phyloP scores from a whole-genome alignment of 192 early-diverging fungal species.

The Phycomyces blakesleeanus region DNA sequence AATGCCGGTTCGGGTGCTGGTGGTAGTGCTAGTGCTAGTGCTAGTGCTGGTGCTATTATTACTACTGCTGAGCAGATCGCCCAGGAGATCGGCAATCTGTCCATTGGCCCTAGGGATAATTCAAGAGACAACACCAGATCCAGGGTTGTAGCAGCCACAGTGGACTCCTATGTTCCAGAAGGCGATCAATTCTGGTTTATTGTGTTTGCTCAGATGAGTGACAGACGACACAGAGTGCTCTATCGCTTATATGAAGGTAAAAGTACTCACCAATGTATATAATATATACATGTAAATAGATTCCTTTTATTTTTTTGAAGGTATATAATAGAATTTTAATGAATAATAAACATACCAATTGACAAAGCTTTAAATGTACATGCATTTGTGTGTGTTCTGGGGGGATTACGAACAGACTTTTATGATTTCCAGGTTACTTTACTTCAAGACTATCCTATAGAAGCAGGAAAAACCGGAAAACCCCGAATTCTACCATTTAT shows the following conservation, averaged over 20 bases:
- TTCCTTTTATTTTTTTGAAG: too few relatives aligned
- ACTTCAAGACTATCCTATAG: conserved; percentile 53
- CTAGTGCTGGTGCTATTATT: too few relatives aligned
- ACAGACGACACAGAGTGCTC: conserved; percentile 56
- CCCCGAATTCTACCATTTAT: conserved; percentile 52
- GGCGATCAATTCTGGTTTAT: conserved; percentile 72
- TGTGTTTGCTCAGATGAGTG: conserved; percentile 49
- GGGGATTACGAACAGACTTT: too few relatives aligned
- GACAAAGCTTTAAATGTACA: not conserved
- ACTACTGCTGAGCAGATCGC: too few relatives aligned
- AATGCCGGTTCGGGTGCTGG: too few relatives aligned
- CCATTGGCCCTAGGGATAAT: not conserved
- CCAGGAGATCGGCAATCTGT: not conserved
- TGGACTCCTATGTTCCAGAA: conserved; percentile 64
- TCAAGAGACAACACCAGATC: conserved; percentile 15
- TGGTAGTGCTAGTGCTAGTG: too few relatives aligned
- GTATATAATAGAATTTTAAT: too few relatives aligned
- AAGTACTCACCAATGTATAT: too few relatives aligned
- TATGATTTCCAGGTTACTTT: conserved; percentile 62
- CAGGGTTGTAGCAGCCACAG: conserved; percentile 44
- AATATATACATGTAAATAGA: too few relatives aligned
- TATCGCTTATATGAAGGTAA: conserved; percentile 66
- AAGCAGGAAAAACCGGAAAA: conserved; percentile 44
- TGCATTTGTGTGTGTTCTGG: too few relatives aligned
- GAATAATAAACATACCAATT: not conserved